phyloP scores from a whole-genome alignment of 1,284 basidiomycete genomes.

The Cutaneotrichosporon sp. region DNA sequence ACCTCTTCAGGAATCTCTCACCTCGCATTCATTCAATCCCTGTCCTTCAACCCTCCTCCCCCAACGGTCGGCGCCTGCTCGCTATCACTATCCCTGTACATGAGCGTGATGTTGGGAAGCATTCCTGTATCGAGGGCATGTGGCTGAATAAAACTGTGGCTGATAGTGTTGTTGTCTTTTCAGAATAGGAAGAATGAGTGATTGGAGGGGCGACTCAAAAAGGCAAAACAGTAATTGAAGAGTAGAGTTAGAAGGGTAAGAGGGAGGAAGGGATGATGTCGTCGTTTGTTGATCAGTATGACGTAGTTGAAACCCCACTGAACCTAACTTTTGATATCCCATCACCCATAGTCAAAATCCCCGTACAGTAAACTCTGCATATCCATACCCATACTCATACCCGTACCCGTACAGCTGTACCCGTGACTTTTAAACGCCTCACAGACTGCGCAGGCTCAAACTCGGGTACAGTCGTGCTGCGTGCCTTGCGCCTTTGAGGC shows the following conservation, averaged over 20 bases:
- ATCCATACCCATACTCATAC: background rate
- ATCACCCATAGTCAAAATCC: background rate
- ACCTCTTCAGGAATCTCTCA: background rate
- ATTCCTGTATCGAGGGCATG: no score
- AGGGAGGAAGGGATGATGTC: background rate
- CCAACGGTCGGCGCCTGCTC: background rate
- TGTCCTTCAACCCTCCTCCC: background rate
- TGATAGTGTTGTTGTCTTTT: no score
- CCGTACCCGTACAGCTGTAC: no score
- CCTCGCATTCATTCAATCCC: background rate
- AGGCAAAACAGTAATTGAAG: no score
- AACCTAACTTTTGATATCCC: no score
- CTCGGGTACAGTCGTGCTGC: no score
- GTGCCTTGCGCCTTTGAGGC: no score
- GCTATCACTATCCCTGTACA: background rate
- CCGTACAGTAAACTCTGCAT: background rate
- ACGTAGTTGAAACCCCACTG: background rate
- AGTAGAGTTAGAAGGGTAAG: background rate
- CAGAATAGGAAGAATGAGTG: no score
- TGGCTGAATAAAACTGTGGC: background rate
- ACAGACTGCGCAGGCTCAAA: no score
- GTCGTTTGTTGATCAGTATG: background rate
- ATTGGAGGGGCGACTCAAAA: no score
- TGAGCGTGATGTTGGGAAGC: background rate
- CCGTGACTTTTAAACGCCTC: no score